Percentiles rank a stretch among this genome's conserved stretches.
These are phyloP conservation scores for Yamadazyma blattariae DNA, from an alignment of 1,139 yeast genomes.

Conservation along the genomic window DNA sequence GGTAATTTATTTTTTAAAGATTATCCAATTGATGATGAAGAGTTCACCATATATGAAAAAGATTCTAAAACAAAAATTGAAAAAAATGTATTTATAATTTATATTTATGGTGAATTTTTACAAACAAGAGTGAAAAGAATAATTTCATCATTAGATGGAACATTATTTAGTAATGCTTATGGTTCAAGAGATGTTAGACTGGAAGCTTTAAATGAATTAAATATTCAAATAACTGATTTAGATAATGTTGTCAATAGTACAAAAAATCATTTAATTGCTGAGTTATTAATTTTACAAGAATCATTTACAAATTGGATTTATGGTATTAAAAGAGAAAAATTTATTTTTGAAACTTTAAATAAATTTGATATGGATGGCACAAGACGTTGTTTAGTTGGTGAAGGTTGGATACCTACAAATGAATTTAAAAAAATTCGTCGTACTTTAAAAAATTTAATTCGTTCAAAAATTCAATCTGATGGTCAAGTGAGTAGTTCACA, in stretches of 20 bases:
- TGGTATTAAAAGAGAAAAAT: constrained; percentile 65
- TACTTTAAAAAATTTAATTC: constrained; percentile 24
- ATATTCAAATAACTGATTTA: constrained; percentile 47
- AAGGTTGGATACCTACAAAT: constrained; percentile 83
- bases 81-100: constrained; percentile 77
- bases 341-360: constrained; percentile 73
- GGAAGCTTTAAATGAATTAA: constrained; percentile 59
- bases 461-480: constrained; percentile 19
- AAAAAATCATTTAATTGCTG: constrained; percentile 65
- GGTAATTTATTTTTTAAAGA: constrained; percentile 54
- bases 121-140: constrained; percentile 67
- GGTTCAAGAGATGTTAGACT: constrained; percentile 52
- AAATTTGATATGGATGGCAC: constrained; percentile 81
- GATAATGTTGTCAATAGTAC: constrained; percentile 67
- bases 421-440: constrained; percentile 26
- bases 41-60: constrained; percentile 21
- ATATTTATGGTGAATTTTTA: constrained; percentile 82
- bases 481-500: constrained; percentile 13
- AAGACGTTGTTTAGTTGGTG: constrained; percentile 89
- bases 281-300: constrained; percentile 68
- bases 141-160: constrained; percentile 82
- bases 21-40: constrained; percentile 36
- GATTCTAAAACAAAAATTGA: constrained; percentile 43
- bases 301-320: constrained; percentile 32
- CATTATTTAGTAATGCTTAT: constrained; percentile 60